Conservation (phyloP, 2,329 filamentous ascomycete genomes). For the Peltaster fructicola region DNA sequence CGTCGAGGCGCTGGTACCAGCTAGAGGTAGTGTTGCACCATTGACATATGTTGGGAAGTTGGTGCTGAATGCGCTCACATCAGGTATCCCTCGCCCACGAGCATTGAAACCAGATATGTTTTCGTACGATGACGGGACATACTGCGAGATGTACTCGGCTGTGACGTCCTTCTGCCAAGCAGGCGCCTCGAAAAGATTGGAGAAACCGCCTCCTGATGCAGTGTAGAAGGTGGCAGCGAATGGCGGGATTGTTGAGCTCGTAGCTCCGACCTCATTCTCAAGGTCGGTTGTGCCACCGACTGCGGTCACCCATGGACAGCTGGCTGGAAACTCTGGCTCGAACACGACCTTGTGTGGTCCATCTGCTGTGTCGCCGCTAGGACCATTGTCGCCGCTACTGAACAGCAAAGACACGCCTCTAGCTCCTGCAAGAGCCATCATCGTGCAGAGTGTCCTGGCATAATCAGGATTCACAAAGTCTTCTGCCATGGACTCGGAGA, state of each 20-base stretch:
- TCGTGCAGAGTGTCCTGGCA: slow-evolving; percentile 41
- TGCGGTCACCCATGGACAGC: slow-evolving; percentile 29
- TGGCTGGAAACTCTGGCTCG: slow-evolving; percentile 28
- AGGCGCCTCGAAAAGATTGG: slow-evolving; percentile 25
- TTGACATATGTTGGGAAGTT: slow-evolving; percentile 21
- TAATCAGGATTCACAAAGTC: slow-evolving; percentile 25
- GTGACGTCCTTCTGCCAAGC: slow-evolving; percentile 25
- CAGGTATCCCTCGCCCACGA: slow-evolving; percentile 25
- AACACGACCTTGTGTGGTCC: slow-evolving; percentile 27
- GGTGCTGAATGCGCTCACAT: slow-evolving; percentile 29
- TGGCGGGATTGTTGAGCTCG: slow-evolving; percentile 6
- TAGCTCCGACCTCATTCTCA: slow-evolving; percentile 9
- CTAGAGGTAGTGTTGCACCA: slow-evolving; percentile 17
- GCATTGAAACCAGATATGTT: slow-evolving; percentile 25
- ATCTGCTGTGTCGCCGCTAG: slow-evolving; percentile 8
- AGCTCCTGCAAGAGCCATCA: slow-evolving; percentile 46
- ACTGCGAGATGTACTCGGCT: slow-evolving; percentile 20
- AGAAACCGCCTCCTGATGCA: slow-evolving; percentile 23
- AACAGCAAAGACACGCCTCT: slow-evolving; percentile 45
- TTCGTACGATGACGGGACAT: slow-evolving; percentile 22
- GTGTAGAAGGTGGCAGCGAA: slow-evolving; percentile 6
- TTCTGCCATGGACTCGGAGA: slow-evolving; percentile 10
- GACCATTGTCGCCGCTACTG: slow-evolving; percentile 41
- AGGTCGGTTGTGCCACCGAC: slow-evolving; percentile 22
- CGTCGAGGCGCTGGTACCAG: slow-evolving; percentile 33